Evolutionary conservation across 805 yeast genomes (phyloP).

Genomic region (Candida namnaoensis): DNA sequence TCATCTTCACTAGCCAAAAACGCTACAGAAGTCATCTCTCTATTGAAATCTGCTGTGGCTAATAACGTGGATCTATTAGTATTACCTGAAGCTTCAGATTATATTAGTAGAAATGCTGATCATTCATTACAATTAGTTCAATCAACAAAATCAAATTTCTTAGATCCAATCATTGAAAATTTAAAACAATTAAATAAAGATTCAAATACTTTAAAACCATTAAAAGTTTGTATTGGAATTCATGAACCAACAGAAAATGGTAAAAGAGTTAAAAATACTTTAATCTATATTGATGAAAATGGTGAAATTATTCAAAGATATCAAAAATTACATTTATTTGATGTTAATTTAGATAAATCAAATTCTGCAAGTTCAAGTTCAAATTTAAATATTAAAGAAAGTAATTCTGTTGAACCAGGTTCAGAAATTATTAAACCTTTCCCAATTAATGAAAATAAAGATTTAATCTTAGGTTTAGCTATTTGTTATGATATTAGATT

Average conservation of each 20-base stretch:
- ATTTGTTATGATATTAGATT: constrained; percentile 86
- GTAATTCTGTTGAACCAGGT: constrained; percentile 80
- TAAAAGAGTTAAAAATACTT: constrained; percentile 55
- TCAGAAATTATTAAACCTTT: constrained; percentile 42
- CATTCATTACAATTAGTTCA: constrained; percentile 59
- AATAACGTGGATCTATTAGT: constrained; percentile 62
- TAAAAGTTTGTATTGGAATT: constrained; percentile 77
- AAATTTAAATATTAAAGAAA: constrained; percentile 38
- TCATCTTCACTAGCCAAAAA: constrained; percentile 54
- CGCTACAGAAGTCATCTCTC: constrained; percentile 44
- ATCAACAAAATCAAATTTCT: constrained; percentile 30
- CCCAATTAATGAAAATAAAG: constrained; percentile 1
- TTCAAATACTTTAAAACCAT: constrained; percentile 28
- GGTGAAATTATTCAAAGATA: constrained; percentile 67
- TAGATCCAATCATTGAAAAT: constrained; percentile 36
- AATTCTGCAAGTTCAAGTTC: constrained; percentile 41
- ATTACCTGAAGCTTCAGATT: constrained; percentile 92
- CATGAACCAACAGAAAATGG: constrained; percentile 56
- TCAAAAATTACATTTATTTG: constrained; percentile 84
- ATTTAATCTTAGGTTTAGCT: constrained; percentile 54
- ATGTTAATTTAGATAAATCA: constrained; percentile 63
- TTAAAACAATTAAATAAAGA: too few species aligned
- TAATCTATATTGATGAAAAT: constrained; percentile 55
- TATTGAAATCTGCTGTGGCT: constrained; percentile 57
- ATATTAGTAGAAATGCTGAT: constrained; percentile 59